Evolutionary conservation across 139 green algal genomes (phyloP).

Genomic region (Auxenochlorella pyrenoidosa): DNA sequence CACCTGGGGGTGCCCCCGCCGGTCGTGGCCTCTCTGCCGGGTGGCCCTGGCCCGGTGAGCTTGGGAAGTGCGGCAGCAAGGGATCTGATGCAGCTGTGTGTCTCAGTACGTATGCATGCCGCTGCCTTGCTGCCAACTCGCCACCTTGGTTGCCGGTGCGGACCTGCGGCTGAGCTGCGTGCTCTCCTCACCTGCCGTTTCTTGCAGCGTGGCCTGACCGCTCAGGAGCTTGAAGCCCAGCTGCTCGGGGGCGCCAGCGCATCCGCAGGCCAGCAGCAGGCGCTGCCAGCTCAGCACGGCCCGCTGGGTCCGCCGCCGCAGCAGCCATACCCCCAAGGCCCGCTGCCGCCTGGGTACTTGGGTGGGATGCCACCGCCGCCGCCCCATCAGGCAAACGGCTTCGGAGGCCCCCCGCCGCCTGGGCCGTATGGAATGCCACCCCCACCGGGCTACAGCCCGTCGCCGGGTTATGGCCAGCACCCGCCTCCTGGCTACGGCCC

Average conservation of each 20-base stretch:
- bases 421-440: neutral
- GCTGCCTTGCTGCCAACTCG: too few species aligned
- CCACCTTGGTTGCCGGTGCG: too few species aligned
- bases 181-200: neutral
- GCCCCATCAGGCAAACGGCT: neutral
- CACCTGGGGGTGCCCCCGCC: neutral
- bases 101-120: too few species aligned
- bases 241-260: constrained; percentile 34
- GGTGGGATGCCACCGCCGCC: neutral
- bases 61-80: neutral
- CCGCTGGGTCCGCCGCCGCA: neutral
- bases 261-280: neutral
- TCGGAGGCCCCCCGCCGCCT: neutral
- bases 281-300: neutral
- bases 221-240: constrained; percentile 61
- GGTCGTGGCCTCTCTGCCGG: neutral
- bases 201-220: constrained; percentile 42
- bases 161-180: too few species aligned
- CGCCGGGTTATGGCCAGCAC: neutral
- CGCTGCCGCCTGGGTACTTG: neutral
- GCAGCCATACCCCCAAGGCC: neutral
- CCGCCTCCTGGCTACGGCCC: neutral
- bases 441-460: constrained; percentile 8
- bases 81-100: neutral
- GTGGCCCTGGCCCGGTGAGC: neutral